A percentile compares a stretch with the other conserved stretches of the same genome.
Conservation (phyloP, 805 yeast species). For the Yamadazyma philogaea region DNA sequence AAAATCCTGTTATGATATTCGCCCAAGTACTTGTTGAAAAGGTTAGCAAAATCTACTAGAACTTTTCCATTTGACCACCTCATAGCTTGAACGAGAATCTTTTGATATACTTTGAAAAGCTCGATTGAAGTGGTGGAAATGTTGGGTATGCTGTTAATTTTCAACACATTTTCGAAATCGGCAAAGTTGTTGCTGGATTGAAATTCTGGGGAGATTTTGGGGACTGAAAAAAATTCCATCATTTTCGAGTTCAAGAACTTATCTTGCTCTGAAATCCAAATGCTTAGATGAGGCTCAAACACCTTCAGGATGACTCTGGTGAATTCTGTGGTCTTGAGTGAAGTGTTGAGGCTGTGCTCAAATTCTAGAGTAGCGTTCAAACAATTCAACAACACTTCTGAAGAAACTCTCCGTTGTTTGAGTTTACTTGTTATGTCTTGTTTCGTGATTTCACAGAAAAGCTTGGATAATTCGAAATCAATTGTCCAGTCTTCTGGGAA, state of each 20-base stretch:
- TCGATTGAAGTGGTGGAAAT: slow-evolving; percentile 88
- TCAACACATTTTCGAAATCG: slow-evolving; percentile 37
- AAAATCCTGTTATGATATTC: slow-evolving; percentile 38
- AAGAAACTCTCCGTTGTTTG: slow-evolving; percentile 45
- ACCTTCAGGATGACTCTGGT: slow-evolving; percentile 52
- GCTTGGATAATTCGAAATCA: slow-evolving; percentile 53
- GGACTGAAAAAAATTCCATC: slow-evolving; percentile 57
- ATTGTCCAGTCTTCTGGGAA: slow-evolving; percentile 79
- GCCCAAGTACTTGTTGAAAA: slow-evolving; percentile 64
- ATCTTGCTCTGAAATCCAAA: slow-evolving; percentile 89
- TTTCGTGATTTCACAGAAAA: slow-evolving; percentile 67
- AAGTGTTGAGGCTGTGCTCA: slow-evolving; percentile 67
- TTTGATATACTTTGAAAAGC: slow-evolving; percentile 73
- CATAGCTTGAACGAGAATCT: slow-evolving; percentile 61
- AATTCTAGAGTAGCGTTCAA: slow-evolving; percentile 79
- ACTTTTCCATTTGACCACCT: slow-evolving; percentile 38
- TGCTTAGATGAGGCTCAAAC: slow-evolving; percentile 79
- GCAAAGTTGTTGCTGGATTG: slow-evolving; percentile 13
- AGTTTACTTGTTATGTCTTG: slow-evolving; percentile 48
- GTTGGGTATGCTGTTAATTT: slow-evolving; percentile 51
- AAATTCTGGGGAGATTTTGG: slow-evolving; percentile 48
- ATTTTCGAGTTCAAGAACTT: slow-evolving; percentile 57
- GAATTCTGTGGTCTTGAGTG: slow-evolving; percentile 49
- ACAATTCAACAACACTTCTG: slow-evolving; percentile 64
- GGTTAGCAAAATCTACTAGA: slow-evolving; percentile 50